phyloP scores from a whole-genome alignment of 1,284 basidiomycete genomes.

The Cystobasidium sp. region DNA sequence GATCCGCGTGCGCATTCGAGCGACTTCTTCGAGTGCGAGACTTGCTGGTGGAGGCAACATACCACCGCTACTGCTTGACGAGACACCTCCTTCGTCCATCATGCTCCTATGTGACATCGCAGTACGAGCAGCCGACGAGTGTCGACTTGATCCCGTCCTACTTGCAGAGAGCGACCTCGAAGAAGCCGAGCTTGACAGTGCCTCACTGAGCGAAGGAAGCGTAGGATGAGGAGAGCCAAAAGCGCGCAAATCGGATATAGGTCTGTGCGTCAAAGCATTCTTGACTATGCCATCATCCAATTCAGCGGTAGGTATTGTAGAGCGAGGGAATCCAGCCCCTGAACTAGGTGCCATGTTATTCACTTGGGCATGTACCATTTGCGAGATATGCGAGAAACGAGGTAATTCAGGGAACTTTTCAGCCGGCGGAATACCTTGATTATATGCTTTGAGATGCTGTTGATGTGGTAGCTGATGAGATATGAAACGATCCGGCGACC shows the following conservation, averaged over 20 bases:
- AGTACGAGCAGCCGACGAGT: slow-evolving; percentile 7
- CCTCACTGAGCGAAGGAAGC: slow-evolving; percentile 25
- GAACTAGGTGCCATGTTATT: slow-evolving; percentile 7
- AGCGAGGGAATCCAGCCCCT: slow-evolving; percentile 2
- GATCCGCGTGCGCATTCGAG: slow-evolving; percentile 49
- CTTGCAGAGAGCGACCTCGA: slow-evolving; percentile 26
- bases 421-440: neutral
- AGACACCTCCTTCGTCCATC: slow-evolving; percentile 3
- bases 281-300: slow-evolving; percentile 37
- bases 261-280: slow-evolving; percentile 29
- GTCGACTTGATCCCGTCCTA: slow-evolving; percentile 14
- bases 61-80: neutral
- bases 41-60: slow-evolving; percentile 27
- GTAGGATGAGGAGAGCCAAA: slow-evolving; percentile 32
- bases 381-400: neutral
- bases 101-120: slow-evolving; percentile 12
- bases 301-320: slow-evolving; percentile 19
- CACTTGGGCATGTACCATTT: slow-evolving; percentile 16
- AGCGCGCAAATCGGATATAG: slow-evolving; percentile 31
- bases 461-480: neutral
- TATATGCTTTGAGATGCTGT: neutral
- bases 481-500: slow-evolving; percentile 14
- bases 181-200: slow-evolving; percentile 27
- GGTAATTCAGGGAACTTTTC: slow-evolving; percentile 8
- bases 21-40: slow-evolving; percentile 43